These are phyloP conservation scores for Hypoxylon sp. DNA, from an alignment of 2,329 filamentous ascomycete species.

Conservation along the genomic window DNA sequence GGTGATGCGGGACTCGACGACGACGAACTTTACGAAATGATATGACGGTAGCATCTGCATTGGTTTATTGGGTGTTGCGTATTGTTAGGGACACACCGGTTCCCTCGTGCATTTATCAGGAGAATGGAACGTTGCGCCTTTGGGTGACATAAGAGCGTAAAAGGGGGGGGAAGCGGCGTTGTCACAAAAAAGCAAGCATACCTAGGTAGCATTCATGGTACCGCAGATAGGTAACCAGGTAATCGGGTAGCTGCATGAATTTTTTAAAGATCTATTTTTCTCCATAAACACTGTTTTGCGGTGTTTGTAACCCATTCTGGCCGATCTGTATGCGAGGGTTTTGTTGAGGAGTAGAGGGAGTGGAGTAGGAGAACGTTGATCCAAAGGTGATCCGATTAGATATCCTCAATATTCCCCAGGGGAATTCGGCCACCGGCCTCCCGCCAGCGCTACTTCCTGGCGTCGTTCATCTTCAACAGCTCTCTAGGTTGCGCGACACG, in stretches of 20 bases:
- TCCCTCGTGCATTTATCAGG: not conserved
- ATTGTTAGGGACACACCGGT: not conserved
- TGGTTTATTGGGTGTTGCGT: not conserved
- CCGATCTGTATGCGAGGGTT: not conserved
- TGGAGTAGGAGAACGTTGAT: not conserved
- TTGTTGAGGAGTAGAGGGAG: not conserved
- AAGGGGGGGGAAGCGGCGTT: slow-evolving; percentile 14
- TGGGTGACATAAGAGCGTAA: no score
- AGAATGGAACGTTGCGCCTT: slow-evolving; percentile 3
- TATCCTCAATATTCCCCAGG: not conserved
- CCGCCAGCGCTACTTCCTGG: not conserved
- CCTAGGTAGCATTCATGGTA: slow-evolving; percentile 14
- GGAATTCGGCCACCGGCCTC: not conserved
- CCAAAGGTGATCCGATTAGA: not conserved
- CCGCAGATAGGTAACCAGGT: not conserved
- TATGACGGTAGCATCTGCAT: slow-evolving; percentile 12
- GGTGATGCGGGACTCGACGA: slow-evolving; percentile 45
- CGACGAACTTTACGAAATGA: slow-evolving; percentile 34
- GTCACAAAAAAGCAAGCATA: slow-evolving; percentile 24
- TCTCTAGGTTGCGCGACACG: not conserved
- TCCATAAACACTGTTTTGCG: not conserved
- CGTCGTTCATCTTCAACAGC: not conserved
- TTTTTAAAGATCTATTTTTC: slow-evolving; percentile 9
- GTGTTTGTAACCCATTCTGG: not conserved
- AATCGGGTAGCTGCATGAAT: not conserved